phyloP scores from a whole-genome alignment of 371 early-diverging fungal genomes.

The Blakeslea trispora region DNA sequence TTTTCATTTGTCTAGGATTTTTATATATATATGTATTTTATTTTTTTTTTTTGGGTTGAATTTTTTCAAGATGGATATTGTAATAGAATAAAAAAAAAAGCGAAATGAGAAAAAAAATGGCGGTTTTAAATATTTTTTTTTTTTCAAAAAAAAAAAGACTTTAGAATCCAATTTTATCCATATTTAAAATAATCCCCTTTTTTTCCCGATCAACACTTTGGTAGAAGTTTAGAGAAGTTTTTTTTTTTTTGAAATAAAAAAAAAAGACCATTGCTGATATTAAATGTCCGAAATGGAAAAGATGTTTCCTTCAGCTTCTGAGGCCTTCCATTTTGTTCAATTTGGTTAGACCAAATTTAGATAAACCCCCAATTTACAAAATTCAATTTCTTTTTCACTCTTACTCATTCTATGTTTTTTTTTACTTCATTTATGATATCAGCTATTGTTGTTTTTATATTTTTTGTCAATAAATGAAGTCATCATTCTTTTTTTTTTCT shows the following conservation, averaged over 20 bases:
- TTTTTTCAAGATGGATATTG: background rate
- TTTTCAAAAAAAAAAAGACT: slow-evolving; percentile 5
- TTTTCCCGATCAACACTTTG: slow-evolving; percentile 18
- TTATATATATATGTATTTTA: no score
- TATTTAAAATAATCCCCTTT: slow-evolving; percentile 24
- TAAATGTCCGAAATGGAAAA: slow-evolving; percentile 1
- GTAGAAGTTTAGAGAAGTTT: slow-evolving; percentile 20
- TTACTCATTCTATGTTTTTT: no score
- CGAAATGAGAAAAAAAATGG: slow-evolving; percentile 3
- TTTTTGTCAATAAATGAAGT: no score
- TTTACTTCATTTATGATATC: no score
- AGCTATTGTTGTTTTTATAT: no score
- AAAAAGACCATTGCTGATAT: background rate
- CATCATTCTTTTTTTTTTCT: no score
- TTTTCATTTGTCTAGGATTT: background rate
- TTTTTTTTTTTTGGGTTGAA: background rate
- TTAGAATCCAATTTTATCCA: slow-evolving; percentile 18
- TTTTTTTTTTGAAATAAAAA: slow-evolving; percentile 4
- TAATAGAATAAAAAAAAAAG: slow-evolving; percentile 3
- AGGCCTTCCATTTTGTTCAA: background rate
- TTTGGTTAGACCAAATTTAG: background rate
- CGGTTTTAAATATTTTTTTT: slow-evolving; percentile 4
- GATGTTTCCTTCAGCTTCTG: slow-evolving; percentile 3
- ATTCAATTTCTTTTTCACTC: no score
- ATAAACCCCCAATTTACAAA: no score